Evolutionary conservation across 2,329 filamentous ascomycete genomes (phyloP), one percentile per base, ranked within the genome.

Genomic region (Cladosporium phlei): DNA sequence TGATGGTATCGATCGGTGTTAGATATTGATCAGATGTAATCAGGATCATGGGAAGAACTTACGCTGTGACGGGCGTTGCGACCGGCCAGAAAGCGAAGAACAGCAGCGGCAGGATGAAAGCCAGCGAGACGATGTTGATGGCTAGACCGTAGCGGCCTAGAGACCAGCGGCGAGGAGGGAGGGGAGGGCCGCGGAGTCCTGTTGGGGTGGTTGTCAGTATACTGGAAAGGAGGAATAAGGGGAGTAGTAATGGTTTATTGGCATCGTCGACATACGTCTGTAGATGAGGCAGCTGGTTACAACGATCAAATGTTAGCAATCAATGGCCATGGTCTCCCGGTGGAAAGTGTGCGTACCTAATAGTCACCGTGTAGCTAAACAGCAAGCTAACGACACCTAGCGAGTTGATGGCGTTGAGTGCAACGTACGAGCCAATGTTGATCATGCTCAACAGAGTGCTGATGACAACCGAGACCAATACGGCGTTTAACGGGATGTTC

Each of bases 1-100:
- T 21, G 54, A 28, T 33, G 53, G 46, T 7, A 57, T n/a, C n/a
- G n/a, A n/a, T n/a, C n/a, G n/a, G n/a, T n/a, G 9, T 29, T 8
- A 8, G 8, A 29, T 8, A n/a, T 9, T 29, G 8, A n/a, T 29
- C 9, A n/a, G 9, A n/a, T n/a, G n/a, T n/a, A n/a, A n/a, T n/a
- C n/a, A n/a, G n/a, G n/a, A n/a, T n/a, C n/a, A n/a, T n/a, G n/a
- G n/a, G n/a, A n/a, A n/a, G n/a, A 5, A 16, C 39, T 43, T 25
- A 43, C 39, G 39, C 86, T 91, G 63, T 43, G 3, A 72, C 66
- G 1, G 60, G 54, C 17, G 62, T 57, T 3, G 52, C 50, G 0
- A 62, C 52, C 0, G 75, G 74, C 58, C 75, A 77, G 51, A 75
- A 75, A 35, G 66, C 65, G 53, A 76, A 74, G 48, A 76, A 64